These are phyloP conservation scores for Xerocomus amazonicus DNA, from an alignment of 1,284 basidiomycete genomes.

Conservation along the genomic window DNA sequence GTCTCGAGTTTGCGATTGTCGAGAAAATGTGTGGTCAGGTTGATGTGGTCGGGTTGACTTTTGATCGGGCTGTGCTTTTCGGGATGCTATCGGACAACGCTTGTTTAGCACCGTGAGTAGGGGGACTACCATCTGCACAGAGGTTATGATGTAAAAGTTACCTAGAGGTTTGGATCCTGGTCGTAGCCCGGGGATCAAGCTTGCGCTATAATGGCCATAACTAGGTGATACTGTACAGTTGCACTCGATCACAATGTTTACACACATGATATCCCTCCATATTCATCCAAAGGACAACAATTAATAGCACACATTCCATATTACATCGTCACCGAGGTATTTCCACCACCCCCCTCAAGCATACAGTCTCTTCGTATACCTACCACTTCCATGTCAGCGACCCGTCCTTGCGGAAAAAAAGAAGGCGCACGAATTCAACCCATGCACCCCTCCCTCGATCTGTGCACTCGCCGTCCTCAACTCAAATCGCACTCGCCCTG, in stretches of 20 bases:
- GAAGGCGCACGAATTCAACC: slow-evolving; percentile 77
- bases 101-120: too few relatives aligned
- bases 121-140: too few relatives aligned
- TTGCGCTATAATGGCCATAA: too few relatives aligned
- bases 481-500: slow-evolving; percentile 84
- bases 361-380: slow-evolving; percentile 37
- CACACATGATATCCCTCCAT: too few relatives aligned
- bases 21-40: background rate
- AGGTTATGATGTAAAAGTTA: too few relatives aligned
- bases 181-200: too few relatives aligned
- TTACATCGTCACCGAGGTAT: background rate
- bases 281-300: too few relatives aligned
- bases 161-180: too few relatives aligned
- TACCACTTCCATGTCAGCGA: slow-evolving; percentile 6
- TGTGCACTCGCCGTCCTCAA: slow-evolving; percentile 93
- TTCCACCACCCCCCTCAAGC: slow-evolving; percentile 15
- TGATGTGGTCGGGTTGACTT: background rate
- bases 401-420: background rate
- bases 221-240: too few relatives aligned
- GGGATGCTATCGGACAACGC: too few relatives aligned
- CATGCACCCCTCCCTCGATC: slow-evolving; percentile 94
- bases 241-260: too few relatives aligned
- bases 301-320: background rate
- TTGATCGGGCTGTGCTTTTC: too few relatives aligned
- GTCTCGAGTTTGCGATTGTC: background rate